phyloP scores from a whole-genome alignment of 192 early-diverging fungal genomes.

The Mortierella hygrophila region DNA sequence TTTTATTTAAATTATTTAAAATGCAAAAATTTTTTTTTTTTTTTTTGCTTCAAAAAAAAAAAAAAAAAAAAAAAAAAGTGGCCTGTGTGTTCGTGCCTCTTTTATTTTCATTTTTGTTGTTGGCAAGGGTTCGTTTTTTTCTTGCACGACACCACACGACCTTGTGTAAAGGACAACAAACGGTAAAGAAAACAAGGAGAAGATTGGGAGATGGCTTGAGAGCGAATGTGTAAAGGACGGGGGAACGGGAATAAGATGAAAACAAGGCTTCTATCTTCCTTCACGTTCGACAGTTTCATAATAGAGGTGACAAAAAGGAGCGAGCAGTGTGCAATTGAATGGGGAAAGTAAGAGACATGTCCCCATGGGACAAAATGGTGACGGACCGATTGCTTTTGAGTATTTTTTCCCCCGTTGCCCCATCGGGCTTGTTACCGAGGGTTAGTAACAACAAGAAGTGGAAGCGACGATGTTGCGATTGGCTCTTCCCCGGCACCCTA shows the following conservation, averaged over 20 bases:
- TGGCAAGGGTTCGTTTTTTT: background rate
- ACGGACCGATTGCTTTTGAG: too few relatives aligned
- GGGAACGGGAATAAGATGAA: background rate
- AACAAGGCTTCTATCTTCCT: background rate
- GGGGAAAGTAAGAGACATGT: too few relatives aligned
- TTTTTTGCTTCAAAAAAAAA: too few relatives aligned
- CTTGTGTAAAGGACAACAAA: background rate
- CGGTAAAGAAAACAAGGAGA: background rate
- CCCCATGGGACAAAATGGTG: too few relatives aligned
- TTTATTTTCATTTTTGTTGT: background rate
- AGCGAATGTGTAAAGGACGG: background rate
- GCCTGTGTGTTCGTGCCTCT: constrained; percentile 4
- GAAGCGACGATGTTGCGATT: background rate
- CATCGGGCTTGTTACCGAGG: background rate
- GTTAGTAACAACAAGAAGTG: background rate
- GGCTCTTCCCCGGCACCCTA: background rate
- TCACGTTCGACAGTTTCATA: background rate
- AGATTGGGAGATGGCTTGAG: background rate
- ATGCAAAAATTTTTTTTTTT: too few relatives aligned
- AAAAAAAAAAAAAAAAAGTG: background rate
- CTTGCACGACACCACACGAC: constrained; percentile 8
- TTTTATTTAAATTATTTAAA: too few relatives aligned
- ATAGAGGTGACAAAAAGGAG: too few relatives aligned
- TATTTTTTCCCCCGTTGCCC: too few relatives aligned
- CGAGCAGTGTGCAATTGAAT: too few relatives aligned